A percentile compares a stretch with the other conserved stretches of the same genome.
Evolutionary conservation across 768 basidiomycete species (phyloP).

Genomic region (Suillus lakei): DNA sequence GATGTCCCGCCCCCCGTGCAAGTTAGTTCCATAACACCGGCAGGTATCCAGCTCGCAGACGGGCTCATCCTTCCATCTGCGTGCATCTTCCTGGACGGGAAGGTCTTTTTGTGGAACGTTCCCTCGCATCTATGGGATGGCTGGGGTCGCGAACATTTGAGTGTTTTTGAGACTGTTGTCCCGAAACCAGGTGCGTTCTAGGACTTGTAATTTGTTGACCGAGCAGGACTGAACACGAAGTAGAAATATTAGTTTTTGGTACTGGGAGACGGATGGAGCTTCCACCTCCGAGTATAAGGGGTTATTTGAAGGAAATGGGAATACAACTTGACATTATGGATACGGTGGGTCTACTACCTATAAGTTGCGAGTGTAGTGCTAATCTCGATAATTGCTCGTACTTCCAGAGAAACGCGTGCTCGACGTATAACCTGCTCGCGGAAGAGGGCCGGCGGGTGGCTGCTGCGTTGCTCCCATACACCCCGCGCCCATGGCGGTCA

Average conservation of each 20-base stretch:
- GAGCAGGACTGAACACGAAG: neutral
- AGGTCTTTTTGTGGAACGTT: slow-evolving; percentile 91
- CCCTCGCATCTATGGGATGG: slow-evolving; percentile 64
- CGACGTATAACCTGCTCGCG: slow-evolving; percentile 91
- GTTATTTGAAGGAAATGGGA: slow-evolving; percentile 74
- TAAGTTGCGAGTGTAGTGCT: neutral
- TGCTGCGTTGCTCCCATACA: slow-evolving; percentile 82
- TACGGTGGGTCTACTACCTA: slow-evolving; percentile 50
- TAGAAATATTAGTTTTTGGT: slow-evolving; percentile 90
- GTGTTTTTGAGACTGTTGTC: slow-evolving; percentile 78
- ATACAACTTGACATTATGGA: slow-evolving; percentile 91
- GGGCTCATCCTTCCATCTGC: slow-evolving; percentile 79
- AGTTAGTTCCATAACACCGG: slow-evolving; percentile 64
- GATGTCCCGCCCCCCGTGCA: slow-evolving; percentile 72
- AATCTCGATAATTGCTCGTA: neutral
- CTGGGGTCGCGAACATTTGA: slow-evolving; percentile 78
- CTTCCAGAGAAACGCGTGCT: slow-evolving; percentile 84
- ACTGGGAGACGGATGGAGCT: slow-evolving; percentile 77
- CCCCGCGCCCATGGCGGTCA: slow-evolving; percentile 52
- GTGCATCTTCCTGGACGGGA: slow-evolving; percentile 84
- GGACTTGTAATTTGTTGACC: neutral
- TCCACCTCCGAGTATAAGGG: slow-evolving; percentile 68
- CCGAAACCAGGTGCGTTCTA: slow-evolving; percentile 80
- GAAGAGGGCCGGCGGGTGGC: slow-evolving; percentile 95
- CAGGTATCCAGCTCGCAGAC: slow-evolving; percentile 74